These are phyloP conservation scores for Chlorella vulgaris DNA, from an alignment of 139 green algal species.

Conservation along the genomic window DNA sequence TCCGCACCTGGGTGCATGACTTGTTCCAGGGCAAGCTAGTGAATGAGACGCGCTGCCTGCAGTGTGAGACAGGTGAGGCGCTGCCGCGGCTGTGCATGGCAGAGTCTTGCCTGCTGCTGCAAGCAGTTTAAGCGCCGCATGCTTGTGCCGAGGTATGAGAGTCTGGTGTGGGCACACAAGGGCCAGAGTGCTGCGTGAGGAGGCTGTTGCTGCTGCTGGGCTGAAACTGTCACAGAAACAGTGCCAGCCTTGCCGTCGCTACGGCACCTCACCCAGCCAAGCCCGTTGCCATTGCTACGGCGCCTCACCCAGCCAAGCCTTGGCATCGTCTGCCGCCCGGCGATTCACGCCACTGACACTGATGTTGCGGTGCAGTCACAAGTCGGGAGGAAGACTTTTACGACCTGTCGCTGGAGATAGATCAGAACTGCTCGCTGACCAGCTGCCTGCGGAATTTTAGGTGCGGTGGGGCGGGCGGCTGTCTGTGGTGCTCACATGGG, in stretches of 20 bases:
- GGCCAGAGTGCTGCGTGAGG: no score
- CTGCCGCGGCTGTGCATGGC: not conserved
- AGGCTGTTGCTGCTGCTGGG: no score
- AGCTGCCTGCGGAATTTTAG: conserved; percentile 91
- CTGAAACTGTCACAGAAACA: no score
- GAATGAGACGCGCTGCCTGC: conserved; percentile 93
- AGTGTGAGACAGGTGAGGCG: conserved; percentile 79
- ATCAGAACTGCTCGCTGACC: conserved; percentile 89
- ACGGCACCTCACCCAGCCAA: no score
- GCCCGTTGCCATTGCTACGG: no score
- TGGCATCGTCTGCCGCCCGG: not conserved
- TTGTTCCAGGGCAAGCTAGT: conserved; percentile 94
- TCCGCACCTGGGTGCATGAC: conserved; percentile 91
- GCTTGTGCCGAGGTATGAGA: no score
- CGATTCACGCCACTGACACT: no score
- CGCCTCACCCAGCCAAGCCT: no score
- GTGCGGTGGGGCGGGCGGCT: conserved; percentile 28
- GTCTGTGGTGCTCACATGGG: no score
- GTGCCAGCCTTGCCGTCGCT: no score
- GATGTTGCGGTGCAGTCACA: conserved; percentile 41
- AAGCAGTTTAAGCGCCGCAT: not conserved
- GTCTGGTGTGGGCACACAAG: no score
- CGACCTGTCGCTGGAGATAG: conserved; percentile 95
- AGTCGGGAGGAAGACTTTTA: conserved; percentile 90
- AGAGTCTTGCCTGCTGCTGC: not conserved